phyloP scores from a whole-genome alignment of 2,329 filamentous ascomycete species.

The Aspergillus carbonarius region DNA sequence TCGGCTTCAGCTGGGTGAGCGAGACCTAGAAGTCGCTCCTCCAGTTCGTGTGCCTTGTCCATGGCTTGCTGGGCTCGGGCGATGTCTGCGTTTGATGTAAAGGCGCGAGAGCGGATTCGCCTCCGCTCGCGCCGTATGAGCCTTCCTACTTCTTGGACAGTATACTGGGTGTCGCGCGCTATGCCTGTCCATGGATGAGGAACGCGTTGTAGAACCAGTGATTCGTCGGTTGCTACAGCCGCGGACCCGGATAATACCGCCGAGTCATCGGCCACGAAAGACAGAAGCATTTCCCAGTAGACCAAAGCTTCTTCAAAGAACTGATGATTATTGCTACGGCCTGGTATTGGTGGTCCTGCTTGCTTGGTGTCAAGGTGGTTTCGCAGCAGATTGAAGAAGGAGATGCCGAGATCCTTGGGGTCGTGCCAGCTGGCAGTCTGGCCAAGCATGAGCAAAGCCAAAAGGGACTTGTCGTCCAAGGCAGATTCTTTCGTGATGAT shows the following conservation, averaged over 20 bases:
- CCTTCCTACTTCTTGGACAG: constrained; percentile 48
- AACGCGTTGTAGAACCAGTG: constrained; percentile 34
- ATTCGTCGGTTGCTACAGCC: constrained; percentile 24
- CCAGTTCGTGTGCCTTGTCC: constrained; percentile 41
- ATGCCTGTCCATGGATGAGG: constrained; percentile 43
- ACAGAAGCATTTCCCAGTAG: constrained; percentile 61
- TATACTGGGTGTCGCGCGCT: constrained; percentile 38
- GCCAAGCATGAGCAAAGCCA: constrained; percentile 60
- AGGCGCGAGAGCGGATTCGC: constrained; percentile 34
- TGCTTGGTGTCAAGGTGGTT: constrained; percentile 45
- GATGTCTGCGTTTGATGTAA: constrained; percentile 40
- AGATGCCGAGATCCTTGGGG: constrained; percentile 54
- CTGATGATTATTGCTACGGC: constrained; percentile 45
- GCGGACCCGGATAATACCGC: constrained; percentile 25
- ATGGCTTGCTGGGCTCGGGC: constrained; percentile 35
- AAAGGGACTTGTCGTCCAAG: constrained; percentile 55
- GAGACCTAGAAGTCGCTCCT: constrained; percentile 49
- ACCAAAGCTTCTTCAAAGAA: constrained; percentile 59
- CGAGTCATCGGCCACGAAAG: constrained; percentile 50
- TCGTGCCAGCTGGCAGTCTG: constrained; percentile 63
- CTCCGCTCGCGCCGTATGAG: constrained; percentile 38
- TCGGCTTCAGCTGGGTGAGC: constrained; percentile 49
- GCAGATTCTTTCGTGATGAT: constrained; percentile 50
- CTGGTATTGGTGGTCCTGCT: constrained; percentile 23
- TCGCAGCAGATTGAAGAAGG: constrained; percentile 48